Evolutionary conservation across 2,329 filamentous ascomycete genomes (phyloP).

Genomic region (Aspergillus versicolor): DNA sequence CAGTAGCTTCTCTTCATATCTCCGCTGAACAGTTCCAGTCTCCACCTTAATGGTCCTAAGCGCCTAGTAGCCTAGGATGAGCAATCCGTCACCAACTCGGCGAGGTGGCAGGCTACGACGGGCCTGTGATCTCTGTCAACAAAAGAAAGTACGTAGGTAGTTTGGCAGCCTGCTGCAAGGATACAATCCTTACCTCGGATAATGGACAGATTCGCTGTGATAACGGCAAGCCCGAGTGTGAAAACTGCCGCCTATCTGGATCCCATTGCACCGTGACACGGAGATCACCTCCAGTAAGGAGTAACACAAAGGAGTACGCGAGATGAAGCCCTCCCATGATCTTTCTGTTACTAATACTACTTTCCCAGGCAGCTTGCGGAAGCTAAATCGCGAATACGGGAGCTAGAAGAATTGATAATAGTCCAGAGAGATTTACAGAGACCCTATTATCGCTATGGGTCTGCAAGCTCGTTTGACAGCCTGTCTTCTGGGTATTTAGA

Average conservation of each 20-base stretch:
- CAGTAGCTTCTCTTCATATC: background rate
- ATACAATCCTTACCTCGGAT: background rate
- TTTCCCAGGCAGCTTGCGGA: conserved; percentile 20
- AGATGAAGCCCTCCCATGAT: background rate
- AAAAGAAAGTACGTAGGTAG: conserved; percentile 18
- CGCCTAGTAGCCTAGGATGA: background rate
- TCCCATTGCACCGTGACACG: conserved; percentile 23
- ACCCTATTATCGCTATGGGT: background rate
- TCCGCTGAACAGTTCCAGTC: background rate
- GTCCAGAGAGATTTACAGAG: background rate
- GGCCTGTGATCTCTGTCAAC: conserved; percentile 25
- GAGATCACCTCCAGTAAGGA: conserved; percentile 10
- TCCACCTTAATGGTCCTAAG: background rate
- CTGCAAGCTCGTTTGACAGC: background rate
- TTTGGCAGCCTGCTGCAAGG: background rate
- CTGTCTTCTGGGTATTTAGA: conserved; percentile 9
- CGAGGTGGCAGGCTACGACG: conserved; percentile 14
- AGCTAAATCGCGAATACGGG: conserved; percentile 18
- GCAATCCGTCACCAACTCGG: background rate
- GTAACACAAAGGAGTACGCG: conserved; percentile 22
- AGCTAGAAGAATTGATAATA: conserved; percentile 14
- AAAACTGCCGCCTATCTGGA: conserved; percentile 22
- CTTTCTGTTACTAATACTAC: background rate
- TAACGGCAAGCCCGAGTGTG: conserved; percentile 23
- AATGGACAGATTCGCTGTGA: conserved; percentile 26